Evolutionary conservation across 768 basidiomycete species (phyloP).

Genomic region (Suillus brevipes): DNA sequence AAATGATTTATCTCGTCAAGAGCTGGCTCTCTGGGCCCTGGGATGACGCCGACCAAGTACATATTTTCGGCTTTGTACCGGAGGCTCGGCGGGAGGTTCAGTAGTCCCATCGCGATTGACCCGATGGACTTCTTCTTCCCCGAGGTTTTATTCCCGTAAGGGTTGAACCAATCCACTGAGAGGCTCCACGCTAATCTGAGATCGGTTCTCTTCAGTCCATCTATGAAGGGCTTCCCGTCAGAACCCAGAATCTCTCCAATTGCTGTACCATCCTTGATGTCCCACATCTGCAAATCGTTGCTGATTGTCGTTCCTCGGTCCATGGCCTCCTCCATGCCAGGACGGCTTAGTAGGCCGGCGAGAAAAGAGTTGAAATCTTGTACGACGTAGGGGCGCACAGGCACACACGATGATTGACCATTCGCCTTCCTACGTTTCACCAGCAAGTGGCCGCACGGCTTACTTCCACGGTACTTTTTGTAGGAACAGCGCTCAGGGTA

Average conservation of each 20-base stretch:
- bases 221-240: constrained; percentile 27
- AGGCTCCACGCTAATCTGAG: constrained; percentile 23
- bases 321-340: constrained; percentile 28
- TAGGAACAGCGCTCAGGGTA: constrained; percentile 25
- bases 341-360: constrained; percentile 22
- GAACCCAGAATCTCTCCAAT: constrained; percentile 25
- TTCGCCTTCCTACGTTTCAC: neutral
- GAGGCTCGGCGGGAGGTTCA: constrained; percentile 25
- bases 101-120: constrained; percentile 15
- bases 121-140: constrained; percentile 15
- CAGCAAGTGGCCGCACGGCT: constrained; percentile 10
- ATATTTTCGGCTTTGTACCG: constrained; percentile 33
- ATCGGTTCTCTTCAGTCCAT: constrained; percentile 9
- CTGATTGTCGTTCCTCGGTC: constrained; percentile 16
- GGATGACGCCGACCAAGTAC: constrained; percentile 37
- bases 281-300: neutral
- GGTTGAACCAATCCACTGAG: constrained; percentile 32
- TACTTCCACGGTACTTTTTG: constrained; percentile 10
- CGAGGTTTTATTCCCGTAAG: constrained; percentile 20
- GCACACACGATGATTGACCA: neutral
- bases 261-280: constrained; percentile 27
- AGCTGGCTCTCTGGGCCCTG: constrained; percentile 37
- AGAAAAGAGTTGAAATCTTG: constrained; percentile 31
- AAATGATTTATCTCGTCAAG: constrained; percentile 34
- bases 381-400: constrained; percentile 17